Base-by-base conservation (phyloP, 2,329 filamentous ascomycete species). In the Fusarium fracticaudum region DNA sequence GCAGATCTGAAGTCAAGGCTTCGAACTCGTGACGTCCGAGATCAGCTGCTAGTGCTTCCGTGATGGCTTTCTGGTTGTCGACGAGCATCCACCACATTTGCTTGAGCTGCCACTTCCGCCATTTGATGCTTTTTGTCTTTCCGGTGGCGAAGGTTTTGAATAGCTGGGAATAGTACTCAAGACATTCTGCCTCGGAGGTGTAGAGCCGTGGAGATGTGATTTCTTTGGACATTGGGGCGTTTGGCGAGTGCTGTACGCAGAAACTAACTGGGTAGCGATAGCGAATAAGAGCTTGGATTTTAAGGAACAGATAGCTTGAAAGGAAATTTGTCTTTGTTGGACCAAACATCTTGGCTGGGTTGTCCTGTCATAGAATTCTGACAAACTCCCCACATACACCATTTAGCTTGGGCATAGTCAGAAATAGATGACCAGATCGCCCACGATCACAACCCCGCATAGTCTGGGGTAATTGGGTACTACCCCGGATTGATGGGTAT, bases 51-150 rank as follows among this genome's bases (percentile, higher is more conserved):
- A 85, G 67, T 10, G 80, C 82, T 6, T 81, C 76, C 10, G 76
- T 43, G 26, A 85, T 79, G 33, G 73, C 71, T 13, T 79, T 66
- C 54, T 82, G 76, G 61, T 85, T 84, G 62, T 85, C 83, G 40
- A 82, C 79, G 24, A 85, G 51, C 76, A 85, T 78, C 82, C 83
- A 83, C 80, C 80, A 86, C 4, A 82, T 58, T 71, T 84, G 81
- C 63, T 83, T 83, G 11, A 85, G 78, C 72, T 85, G 84, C 76
- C 79, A 81, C 65, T 82, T 82, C n/a, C 83, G 78, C 82, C 83
- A 85, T 60, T 77, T 76, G 8, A 84, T 70, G 10, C 74, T 69
- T 41, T 84, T 84, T 31, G 84, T 85, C 26, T 73, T 78, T 24
- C 73, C 61, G 2, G 71, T 58, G 8, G 67, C 26, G 26, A 72